Evolutionary conservation across 1,284 basidiomycete species (phyloP), one percentile per base, ranked within the genome.

Genomic region (Ustilago nuda): DNA sequence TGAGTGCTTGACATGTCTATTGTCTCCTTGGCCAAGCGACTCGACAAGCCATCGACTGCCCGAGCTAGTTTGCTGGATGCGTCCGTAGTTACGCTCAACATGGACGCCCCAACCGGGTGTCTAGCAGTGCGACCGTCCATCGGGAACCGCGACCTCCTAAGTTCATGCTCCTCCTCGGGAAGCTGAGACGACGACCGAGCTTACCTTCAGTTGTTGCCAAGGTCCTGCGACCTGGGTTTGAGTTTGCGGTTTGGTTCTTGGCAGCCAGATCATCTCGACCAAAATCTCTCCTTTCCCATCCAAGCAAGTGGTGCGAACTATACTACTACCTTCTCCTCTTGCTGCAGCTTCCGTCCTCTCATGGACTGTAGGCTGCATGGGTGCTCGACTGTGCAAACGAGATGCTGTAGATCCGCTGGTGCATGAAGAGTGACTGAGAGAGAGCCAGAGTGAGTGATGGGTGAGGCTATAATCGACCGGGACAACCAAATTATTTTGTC

Each of bases 161-260:
- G 30, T 50, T 50, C 48, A 50, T 50, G 48, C 48, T 12, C 23
- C 15, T 30, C 30, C 48, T 50, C 33, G 48, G 48, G 11, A 39
- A 23, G 27, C 27, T 30, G 48, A 17, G 30, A 13, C 27, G 13
- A 50, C 48, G 48, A 50, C 48, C 48, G 48, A 50, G 48, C 48
- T 50, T 32, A 27, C 48, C 48, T 23, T 50, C 27, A 8, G 27
- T 19, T 32, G 48, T 50, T 32, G 27, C 13, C 48, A 32, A 12
- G 48, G 30, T 50, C 30, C 12, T 50, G 30, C 48, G 48, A 50
- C 12, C 27, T 13, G 48, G 48, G 30, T 50, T 32, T 50, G 48
- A 27, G 30, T 32, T 17, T 17, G 11, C 37, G 23, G 23, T 27
- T 39, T 39, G 9, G 9, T 17, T 39, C 27, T 32, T 50, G 6